phyloP scores from a whole-genome alignment of 2,329 filamentous ascomycete genomes.

The Phyllosticta capitalensis region DNA sequence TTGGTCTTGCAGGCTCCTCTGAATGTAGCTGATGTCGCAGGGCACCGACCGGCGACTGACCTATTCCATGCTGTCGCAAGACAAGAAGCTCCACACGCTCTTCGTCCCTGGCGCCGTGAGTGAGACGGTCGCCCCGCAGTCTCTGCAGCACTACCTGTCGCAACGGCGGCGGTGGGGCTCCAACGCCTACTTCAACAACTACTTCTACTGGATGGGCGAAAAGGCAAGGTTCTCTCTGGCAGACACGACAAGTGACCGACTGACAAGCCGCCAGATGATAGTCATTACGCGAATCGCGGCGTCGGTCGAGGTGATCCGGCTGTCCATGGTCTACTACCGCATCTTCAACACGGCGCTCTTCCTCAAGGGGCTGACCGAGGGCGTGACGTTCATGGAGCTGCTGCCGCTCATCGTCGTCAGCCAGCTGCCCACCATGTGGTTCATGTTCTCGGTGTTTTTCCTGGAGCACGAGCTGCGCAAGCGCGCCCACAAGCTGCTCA shows the following conservation, averaged over 20 bases:
- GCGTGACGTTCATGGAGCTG: conserved; percentile 14
- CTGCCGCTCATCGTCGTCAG: conserved; percentile 14
- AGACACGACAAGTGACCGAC: background rate
- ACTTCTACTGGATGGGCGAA: conserved; percentile 24
- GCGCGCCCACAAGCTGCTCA: conserved; percentile 15
- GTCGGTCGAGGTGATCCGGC: conserved; percentile 22
- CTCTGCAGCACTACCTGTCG: conserved; percentile 25
- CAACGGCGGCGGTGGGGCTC: conserved; percentile 28
- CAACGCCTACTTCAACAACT: conserved; percentile 31
- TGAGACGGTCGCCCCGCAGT: conserved; percentile 27
- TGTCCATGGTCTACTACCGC: conserved; percentile 27
- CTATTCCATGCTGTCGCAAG: conserved; percentile 17
- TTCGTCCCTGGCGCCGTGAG: conserved; percentile 27
- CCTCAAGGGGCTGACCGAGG: conserved; percentile 15
- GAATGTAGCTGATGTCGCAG: background rate
- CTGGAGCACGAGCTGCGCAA: conserved; percentile 14
- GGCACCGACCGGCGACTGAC: conserved; percentile 17
- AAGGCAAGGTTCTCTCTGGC: background rate
- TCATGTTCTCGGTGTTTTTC: conserved; percentile 13
- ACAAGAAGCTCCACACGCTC: conserved; percentile 17
- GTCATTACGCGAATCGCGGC: conserved; percentile 23
- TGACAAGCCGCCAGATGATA: conserved; percentile 12
- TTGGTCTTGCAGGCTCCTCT: too few species aligned
- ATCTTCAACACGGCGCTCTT: conserved; percentile 25
- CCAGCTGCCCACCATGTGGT: conserved; percentile 16